A percentile compares a stretch with the other conserved stretches of the same genome.
phyloP scores from a whole-genome alignment of 169 alveolate species.

The Blepharisma undulans region DNA sequence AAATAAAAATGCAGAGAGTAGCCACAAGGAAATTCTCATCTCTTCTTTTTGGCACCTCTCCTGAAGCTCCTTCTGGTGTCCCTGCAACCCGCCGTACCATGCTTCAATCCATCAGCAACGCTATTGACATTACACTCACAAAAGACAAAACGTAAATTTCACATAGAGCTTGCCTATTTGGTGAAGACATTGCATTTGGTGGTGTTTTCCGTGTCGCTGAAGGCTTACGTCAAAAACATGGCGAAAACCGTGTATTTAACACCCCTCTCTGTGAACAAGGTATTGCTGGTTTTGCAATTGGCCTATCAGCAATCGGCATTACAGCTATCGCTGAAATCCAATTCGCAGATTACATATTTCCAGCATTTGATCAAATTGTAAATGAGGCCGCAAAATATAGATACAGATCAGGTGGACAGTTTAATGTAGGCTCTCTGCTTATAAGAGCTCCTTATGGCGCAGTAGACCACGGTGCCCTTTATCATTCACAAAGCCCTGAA shows the following conservation, averaged over 20 bases:
- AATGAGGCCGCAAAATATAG: conserved; percentile 97
- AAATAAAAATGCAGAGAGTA: not conserved
- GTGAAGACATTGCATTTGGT: conserved; percentile 99
- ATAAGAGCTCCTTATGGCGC: conserved; percentile 96
- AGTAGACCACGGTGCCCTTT: conserved; percentile 97
- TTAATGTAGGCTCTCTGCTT: conserved; percentile 92
- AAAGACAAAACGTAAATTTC: conserved; percentile 87
- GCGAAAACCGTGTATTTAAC: conserved; percentile 92
- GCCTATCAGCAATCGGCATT: conserved; percentile 93
- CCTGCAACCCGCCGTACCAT: conserved; percentile 86
- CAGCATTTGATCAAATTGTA: conserved; percentile 97
- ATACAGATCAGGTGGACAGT: conserved; percentile 92
- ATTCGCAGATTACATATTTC: conserved; percentile 97
- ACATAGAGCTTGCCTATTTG: conserved; percentile 82
- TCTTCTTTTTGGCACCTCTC: conserved; percentile 39
- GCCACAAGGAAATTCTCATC: conserved; percentile 32
- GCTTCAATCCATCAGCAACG: conserved; percentile 92
- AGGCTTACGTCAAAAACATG: conserved; percentile 92
- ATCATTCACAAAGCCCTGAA: conserved; percentile 96
- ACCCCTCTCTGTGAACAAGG: conserved; percentile 98
- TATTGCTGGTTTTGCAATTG: conserved; percentile 96
- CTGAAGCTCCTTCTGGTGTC: conserved; percentile 41
- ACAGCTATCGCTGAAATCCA: conserved; percentile 97
- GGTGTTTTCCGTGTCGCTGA: conserved; percentile 97
- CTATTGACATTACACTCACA: conserved; percentile 91